Conservation (phyloP, 225 moss, liverwort and hornwort species). For the Marchantia paleacea region DNA sequence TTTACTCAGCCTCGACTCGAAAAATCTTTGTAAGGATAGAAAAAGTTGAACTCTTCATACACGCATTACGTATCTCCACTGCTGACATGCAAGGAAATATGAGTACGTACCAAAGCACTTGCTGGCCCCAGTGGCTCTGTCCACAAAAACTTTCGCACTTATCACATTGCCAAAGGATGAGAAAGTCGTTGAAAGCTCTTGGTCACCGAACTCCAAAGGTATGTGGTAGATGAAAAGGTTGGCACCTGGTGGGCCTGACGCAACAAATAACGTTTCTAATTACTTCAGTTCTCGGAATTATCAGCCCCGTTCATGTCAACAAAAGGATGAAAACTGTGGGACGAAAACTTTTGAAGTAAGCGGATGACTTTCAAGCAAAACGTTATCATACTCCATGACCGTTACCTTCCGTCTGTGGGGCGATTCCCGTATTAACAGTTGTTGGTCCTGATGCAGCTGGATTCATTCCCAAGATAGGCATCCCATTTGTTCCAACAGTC, state of each 20-base stretch:
- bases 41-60: background rate
- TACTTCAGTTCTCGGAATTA: background rate
- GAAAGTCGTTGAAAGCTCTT: constrained; percentile 76
- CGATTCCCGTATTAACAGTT: constrained; percentile 69
- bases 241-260: constrained; percentile 81
- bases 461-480: constrained; percentile 71
- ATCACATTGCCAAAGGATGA: constrained; percentile 86
- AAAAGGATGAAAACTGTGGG: too few relatives aligned
- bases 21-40: too few relatives aligned
- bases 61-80: background rate
- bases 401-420: constrained; percentile 88
- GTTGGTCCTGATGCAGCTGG: constrained; percentile 65
- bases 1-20: background rate
- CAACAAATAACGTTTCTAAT: background rate
- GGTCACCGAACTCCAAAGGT: constrained; percentile 86
- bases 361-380: too few relatives aligned
- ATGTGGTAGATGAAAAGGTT: constrained; percentile 90
- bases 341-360: background rate
- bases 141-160: constrained; percentile 87
- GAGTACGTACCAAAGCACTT: constrained; percentile 76
- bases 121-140: constrained; percentile 92
- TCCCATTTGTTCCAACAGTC: constrained; percentile 29
- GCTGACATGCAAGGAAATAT: background rate
- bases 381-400: background rate
- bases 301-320: background rate